Percentiles rank a stretch among this genome's conserved stretches.
Conservation (phyloP, 495 filamentous ascomycete species). For the Cercophora sp. region DNA sequence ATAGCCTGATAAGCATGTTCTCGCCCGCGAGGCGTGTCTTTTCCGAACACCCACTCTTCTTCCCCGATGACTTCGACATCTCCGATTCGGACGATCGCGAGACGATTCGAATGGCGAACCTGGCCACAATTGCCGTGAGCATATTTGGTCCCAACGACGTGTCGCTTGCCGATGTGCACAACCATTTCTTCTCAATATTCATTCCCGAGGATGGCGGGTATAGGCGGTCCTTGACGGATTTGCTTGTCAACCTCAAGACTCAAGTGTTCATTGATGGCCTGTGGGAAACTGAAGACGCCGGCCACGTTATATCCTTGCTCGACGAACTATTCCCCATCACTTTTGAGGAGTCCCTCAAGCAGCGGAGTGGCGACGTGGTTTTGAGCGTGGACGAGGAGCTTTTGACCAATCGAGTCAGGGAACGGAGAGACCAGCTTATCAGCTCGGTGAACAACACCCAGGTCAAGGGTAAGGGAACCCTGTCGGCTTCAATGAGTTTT, state of each 20-base stretch:
- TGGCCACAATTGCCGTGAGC: slow-evolving; percentile 79
- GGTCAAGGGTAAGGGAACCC: slow-evolving; percentile 39
- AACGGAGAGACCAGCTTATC: slow-evolving; percentile 64
- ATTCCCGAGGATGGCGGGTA: slow-evolving; percentile 61
- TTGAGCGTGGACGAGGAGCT: slow-evolving; percentile 69
- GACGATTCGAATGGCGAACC: slow-evolving; percentile 78
- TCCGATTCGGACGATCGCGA: slow-evolving; percentile 63
- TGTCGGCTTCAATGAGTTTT: background rate
- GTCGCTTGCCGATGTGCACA: slow-evolving; percentile 75
- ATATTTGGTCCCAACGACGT: slow-evolving; percentile 83
- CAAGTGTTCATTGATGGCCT: slow-evolving; percentile 76
- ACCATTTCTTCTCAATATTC: slow-evolving; percentile 80
- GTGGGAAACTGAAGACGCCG: slow-evolving; percentile 48
- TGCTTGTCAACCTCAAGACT: slow-evolving; percentile 83
- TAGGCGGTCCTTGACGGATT: slow-evolving; percentile 57
- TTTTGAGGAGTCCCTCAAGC: slow-evolving; percentile 60
- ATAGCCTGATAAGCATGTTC: slow-evolving; percentile 72
- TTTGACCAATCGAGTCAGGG: slow-evolving; percentile 61
- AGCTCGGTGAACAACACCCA: slow-evolving; percentile 55
- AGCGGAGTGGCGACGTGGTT: slow-evolving; percentile 60
- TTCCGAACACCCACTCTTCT: slow-evolving; percentile 63
- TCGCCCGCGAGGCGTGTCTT: slow-evolving; percentile 78
- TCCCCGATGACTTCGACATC: slow-evolving; percentile 70
- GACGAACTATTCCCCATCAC: slow-evolving; percentile 70
- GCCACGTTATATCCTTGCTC: slow-evolving; percentile 61